These are phyloP conservation scores for Chaetomium olivaceum DNA, from an alignment of 2,329 filamentous ascomycete genomes.

Conservation along the genomic window DNA sequence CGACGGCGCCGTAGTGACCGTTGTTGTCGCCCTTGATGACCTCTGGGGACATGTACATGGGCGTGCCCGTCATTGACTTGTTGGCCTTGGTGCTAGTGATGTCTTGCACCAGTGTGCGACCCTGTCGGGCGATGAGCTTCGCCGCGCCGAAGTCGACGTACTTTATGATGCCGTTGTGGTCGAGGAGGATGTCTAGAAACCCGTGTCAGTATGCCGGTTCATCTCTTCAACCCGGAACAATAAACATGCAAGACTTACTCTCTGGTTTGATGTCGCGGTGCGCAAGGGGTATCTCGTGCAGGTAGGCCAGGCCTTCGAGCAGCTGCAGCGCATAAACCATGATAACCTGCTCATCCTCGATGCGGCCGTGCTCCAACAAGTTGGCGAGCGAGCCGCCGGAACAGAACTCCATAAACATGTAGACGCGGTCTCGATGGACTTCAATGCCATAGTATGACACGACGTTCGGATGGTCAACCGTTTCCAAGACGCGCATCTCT, in stretches of 20 bases:
- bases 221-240: not conserved
- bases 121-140: conserved; percentile 93
- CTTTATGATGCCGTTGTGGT: conserved; percentile 98
- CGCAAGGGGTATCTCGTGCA: conserved; percentile 88
- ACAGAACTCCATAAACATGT: conserved; percentile 99
- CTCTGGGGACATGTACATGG: conserved; percentile 99
- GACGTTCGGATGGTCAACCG: conserved; percentile 95
- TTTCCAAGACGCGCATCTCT: conserved; percentile 94
- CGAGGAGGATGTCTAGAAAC: conserved; percentile 80
- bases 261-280: conserved; percentile 98
- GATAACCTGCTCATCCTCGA: conserved; percentile 96
- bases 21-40: conserved; percentile 88
- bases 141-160: conserved; percentile 98
- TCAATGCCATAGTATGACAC: conserved; percentile 98
- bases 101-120: conserved; percentile 76
- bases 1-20: conserved; percentile 81
- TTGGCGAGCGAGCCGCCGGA: conserved; percentile 89
- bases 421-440: conserved; percentile 97
- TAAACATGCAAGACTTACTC: conserved; percentile 57
- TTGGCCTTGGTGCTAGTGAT: conserved; percentile 65
- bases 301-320: conserved; percentile 87
- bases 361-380: conserved; percentile 89
- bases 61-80: conserved; percentile 94
- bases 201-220: conserved; percentile 15
- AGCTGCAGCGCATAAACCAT: conserved; percentile 96